These are phyloP conservation scores for Colletotrichum salicis DNA, from an alignment of 2,329 filamentous ascomycete species.

Conservation along the genomic window DNA sequence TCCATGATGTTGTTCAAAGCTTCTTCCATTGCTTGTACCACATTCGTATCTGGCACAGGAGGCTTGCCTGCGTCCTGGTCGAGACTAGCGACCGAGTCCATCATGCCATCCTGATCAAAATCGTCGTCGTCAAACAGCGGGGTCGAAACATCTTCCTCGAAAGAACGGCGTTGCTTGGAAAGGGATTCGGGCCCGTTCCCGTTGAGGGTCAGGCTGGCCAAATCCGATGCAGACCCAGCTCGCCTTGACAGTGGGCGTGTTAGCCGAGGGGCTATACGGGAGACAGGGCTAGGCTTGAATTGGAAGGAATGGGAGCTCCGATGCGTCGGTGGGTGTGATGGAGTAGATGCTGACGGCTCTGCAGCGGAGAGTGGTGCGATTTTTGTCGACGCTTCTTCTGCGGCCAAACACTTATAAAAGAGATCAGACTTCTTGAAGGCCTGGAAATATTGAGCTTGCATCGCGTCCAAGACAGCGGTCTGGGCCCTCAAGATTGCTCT, in stretches of 20 bases:
- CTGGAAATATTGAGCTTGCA: conserved; percentile 83
- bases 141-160: conserved; percentile 68
- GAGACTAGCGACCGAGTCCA: conserved; percentile 80
- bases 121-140: conserved; percentile 87
- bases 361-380: conserved; percentile 15
- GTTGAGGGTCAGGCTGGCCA: conserved; percentile 52
- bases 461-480: conserved; percentile 82
- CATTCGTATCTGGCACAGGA: conserved; percentile 74
- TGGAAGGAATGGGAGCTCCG: conserved; percentile 50
- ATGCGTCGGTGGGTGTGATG: conserved; percentile 25
- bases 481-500: conserved; percentile 85
- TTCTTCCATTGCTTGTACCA: conserved; percentile 92
- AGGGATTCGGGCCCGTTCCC: conserved; percentile 54
- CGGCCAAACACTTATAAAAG: conserved; percentile 94
- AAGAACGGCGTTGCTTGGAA: conserved; percentile 67
- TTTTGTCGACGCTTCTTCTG: conserved; percentile 74
- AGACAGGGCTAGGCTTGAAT: conserved; percentile 56
- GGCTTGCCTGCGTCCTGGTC: conserved; percentile 74
- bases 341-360: conserved; percentile 10
- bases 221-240: conserved; percentile 60
- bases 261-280: conserved; percentile 57
- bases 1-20: conserved; percentile 94
- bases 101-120: conserved; percentile 75
- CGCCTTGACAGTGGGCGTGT: conserved; percentile 53
- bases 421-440: conserved; percentile 92